Evolutionary conservation across 2,329 filamentous ascomycete genomes (phyloP), one percentile per base, ranked within the genome.

Genomic region (Emericellopsis atlantica): DNA sequence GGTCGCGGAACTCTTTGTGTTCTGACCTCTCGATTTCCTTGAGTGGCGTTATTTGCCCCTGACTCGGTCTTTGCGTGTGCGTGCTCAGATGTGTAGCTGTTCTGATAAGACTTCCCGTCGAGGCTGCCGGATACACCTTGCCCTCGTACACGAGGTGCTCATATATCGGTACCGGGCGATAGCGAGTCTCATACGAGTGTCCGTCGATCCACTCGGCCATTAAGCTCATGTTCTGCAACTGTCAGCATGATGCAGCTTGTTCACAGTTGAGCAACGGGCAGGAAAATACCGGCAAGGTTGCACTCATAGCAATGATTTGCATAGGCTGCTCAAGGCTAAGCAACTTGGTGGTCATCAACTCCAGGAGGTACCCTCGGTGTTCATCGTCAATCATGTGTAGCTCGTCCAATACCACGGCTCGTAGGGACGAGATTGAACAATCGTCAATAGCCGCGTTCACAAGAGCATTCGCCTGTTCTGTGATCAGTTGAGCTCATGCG

Each of bases 341-440:
- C 24, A 88, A 53, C 52, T 88, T 88, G 4, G 81, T 83, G 5
- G 79, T 76, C 59, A 86, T 75, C 6, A 88, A 64, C 53, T 89
- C 84, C 41, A 88, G 64, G 2, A 88, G 66, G 53, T 88, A 88
- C 4, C 84, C 84, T 11, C 84, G 75, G 48, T 80, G 73, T 46
- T 81, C 79, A 53, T 88, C 84, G 49, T 86, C 79, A 36, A 88
- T 69, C 81, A 89, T 87, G 54, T 89, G 84, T n/a, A 88, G 62
- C 54, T 89, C 84, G 50, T 89, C 84, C 29, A 88, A 64, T 12
- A 88, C 80, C 15, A 87, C 74, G 10, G 79, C 65, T 37, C 72
- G 74, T 35, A 89, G 61, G 16, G 76, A 69, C n/a, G 68, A 63
- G 44, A 86, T 71, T 4, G 69, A 75, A 51, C 73, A 76, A 46